Base-by-base conservation (phyloP, 352 stramenopile species). In the Phytophthora pluvialis region DNA sequence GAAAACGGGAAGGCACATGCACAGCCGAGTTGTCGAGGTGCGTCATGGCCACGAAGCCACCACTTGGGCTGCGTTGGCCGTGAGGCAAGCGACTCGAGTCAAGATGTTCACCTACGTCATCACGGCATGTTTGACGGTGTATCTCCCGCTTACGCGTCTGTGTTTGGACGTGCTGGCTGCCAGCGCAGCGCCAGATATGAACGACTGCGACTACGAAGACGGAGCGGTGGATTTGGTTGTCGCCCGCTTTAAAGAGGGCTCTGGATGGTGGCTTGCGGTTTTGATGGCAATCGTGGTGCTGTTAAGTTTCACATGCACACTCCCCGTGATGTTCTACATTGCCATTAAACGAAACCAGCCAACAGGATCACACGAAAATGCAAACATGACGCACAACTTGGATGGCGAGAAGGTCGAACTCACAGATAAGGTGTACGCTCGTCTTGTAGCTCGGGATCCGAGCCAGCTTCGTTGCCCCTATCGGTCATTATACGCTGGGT, bases 71-170 rank as follows among this genome's bases (percentile, higher is more conserved):
- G 36, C 49, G 9, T 25, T 80, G 0, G 62, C 66, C 8, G 40
- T 35, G 1, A 81, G 66, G 31, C 66, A 73, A 44, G 62, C 68
- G 33, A 66, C 50, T 16, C 60, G 60, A 46, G 51, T 78, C 33
- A 66, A 67, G 50, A 13, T 66, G 12, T 66, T 67, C 29, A 81
- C 73, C n/a, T 75, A 66, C 46, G 64, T 78, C 7, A 65, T 80
- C 54, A 80, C 73, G n/a, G 56, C 66, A 1, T 72, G 64, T 13
- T 36, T 81, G 16, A 74, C 60, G 39, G 52, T 81, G 28, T 83
- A 83, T 36, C 35, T 83, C 29, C 75, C 75, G 25, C 21, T 81
- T 40, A 78, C 65, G 0, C 53, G 68, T 11, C 28, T 79, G 3
- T 63, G 58, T 32, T 21, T 83, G 10, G 71, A 80, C 4, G 61